A percentile compares a stretch with the other conserved stretches of the same genome.
Evolutionary conservation across 805 yeast genomes (phyloP).

Genomic region (Saturnispora hagleri): DNA sequence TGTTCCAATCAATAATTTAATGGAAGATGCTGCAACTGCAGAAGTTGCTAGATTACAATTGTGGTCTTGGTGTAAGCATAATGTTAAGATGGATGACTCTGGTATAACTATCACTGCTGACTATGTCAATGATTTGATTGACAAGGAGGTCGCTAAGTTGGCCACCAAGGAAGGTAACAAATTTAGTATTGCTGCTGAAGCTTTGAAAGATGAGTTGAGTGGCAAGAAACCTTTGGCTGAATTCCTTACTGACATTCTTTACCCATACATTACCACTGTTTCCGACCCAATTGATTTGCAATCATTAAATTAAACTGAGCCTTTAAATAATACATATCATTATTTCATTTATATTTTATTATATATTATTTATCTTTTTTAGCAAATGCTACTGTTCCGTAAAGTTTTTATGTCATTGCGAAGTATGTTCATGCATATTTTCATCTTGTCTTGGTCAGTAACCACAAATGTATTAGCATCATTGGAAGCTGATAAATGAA

Average conservation of each 20-base stretch:
- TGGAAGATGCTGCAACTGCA: slow-evolving; percentile 90
- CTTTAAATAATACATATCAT: neutral
- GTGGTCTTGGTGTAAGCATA: slow-evolving; percentile 77
- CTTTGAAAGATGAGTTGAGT: slow-evolving; percentile 63
- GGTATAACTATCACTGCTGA: slow-evolving; percentile 52
- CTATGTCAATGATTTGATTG: slow-evolving; percentile 46
- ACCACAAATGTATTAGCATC: neutral
- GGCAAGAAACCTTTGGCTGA: slow-evolving; percentile 62
- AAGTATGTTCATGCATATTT: slow-evolving; percentile 10
- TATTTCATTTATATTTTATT: neutral
- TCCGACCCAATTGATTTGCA: slow-evolving; percentile 26
- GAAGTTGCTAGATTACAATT: slow-evolving; percentile 78
- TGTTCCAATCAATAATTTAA: slow-evolving; percentile 74
- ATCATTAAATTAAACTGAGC: slow-evolving; percentile 18
- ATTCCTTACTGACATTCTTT: slow-evolving; percentile 66
- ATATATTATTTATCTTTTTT: neutral
- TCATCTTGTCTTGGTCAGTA: slow-evolving; percentile 9
- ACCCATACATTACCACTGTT: slow-evolving; percentile 58
- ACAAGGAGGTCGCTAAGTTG: slow-evolving; percentile 51
- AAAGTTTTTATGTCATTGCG: slow-evolving; percentile 10
- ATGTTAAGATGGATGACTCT: slow-evolving; percentile 48
- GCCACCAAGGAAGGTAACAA: slow-evolving; percentile 52
- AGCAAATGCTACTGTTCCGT: slow-evolving; percentile 5
- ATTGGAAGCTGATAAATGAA: slow-evolving; percentile 7
- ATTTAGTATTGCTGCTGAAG: slow-evolving; percentile 58